Evolutionary conservation across 495 filamentous ascomycete genomes (phyloP).

Genomic region (Cryomyces antarcticus): DNA sequence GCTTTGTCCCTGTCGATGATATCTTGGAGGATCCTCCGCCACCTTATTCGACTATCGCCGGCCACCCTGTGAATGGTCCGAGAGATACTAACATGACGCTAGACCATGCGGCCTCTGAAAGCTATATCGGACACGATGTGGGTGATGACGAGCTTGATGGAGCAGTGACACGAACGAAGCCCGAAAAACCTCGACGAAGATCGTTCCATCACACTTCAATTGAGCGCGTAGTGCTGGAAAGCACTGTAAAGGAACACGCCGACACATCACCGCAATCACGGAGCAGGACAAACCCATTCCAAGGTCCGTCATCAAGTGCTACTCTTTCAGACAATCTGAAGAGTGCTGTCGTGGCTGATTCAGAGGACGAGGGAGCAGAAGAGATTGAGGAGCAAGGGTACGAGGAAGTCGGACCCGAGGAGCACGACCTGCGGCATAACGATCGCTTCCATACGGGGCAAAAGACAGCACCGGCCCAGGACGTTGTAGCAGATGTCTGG

Average conservation of each 20-base stretch:
- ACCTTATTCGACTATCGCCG: conserved; percentile 11
- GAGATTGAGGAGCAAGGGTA: neutral
- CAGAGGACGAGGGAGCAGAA: conserved; percentile 6
- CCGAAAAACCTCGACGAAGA: neutral
- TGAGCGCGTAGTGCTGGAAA: neutral
- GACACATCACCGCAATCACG: neutral
- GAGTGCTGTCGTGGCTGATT: conserved; percentile 2
- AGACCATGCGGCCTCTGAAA: neutral
- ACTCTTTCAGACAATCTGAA: neutral
- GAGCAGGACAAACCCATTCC: neutral
- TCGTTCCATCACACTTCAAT: neutral
- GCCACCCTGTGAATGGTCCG: neutral
- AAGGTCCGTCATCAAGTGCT: neutral
- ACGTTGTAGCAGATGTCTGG: neutral
- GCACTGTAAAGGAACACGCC: neutral
- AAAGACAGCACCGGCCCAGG: neutral
- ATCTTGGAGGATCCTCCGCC: conserved; percentile 9
- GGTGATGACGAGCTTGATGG: conserved; percentile 2
- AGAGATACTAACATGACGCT: neutral
- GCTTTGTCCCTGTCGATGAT: conserved; percentile 9
- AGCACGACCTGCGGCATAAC: neutral
- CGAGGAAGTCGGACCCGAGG: neutral
- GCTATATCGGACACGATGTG: neutral
- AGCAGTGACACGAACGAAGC: conserved; percentile 1
- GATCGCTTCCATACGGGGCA: neutral